Evolutionary conservation across 495 filamentous ascomycete species (phyloP).

Genomic region (Achaetomiella virescens): DNA sequence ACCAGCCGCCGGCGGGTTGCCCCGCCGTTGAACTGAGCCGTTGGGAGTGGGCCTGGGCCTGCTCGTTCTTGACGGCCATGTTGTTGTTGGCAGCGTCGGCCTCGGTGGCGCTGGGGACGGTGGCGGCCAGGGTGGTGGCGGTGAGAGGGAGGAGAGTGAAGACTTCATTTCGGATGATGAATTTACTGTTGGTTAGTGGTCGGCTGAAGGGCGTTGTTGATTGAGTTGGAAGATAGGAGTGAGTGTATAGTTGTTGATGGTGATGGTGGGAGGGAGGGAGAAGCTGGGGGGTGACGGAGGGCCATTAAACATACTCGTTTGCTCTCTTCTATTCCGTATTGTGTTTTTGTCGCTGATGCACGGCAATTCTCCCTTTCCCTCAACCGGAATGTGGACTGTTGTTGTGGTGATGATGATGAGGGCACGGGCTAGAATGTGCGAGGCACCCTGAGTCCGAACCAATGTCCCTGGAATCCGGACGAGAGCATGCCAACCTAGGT

Average conservation of each 20-base stretch:
- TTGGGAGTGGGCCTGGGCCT: neutral
- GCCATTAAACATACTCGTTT: neutral
- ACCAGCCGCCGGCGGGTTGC: constrained; percentile 12
- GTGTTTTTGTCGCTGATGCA: no score
- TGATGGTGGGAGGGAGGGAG: neutral
- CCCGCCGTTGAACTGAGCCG: neutral
- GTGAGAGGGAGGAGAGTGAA: constrained; percentile 19
- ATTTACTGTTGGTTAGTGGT: neutral
- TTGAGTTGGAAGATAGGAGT: neutral
- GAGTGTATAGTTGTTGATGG: neutral
- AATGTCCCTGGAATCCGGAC: no score
- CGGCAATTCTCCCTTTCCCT: neutral
- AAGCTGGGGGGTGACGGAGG: neutral
- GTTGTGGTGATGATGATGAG: no score
- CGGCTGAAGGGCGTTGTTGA: neutral
- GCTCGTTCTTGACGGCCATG: neutral
- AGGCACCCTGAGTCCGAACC: no score
- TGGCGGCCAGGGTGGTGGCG: constrained; percentile 15
- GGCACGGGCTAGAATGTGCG: no score
- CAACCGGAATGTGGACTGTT: neutral
- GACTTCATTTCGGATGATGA: constrained; percentile 20
- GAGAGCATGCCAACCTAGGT: no score
- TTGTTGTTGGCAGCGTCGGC: neutral
- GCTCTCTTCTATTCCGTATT: no score
- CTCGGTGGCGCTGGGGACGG: neutral